Evolutionary conservation across 169 alveolate species (phyloP).

Genomic region (Plasmodium blacklocki): DNA sequence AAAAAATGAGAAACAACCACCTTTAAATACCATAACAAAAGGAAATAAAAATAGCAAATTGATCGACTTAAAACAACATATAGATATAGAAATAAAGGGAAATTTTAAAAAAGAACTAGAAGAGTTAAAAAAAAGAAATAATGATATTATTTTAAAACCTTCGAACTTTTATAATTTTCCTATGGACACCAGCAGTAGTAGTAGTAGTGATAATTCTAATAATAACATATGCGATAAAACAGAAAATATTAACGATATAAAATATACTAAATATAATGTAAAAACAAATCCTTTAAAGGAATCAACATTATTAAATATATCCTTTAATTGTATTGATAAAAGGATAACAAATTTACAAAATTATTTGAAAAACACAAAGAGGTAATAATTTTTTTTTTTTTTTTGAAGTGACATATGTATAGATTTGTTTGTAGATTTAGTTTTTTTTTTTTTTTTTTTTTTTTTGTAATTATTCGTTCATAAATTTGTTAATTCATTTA

Average conservation of each 20-base stretch:
- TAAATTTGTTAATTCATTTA: no score
- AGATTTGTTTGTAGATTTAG: no score
- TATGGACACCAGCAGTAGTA: conserved; percentile 43
- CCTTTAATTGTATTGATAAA: conserved; percentile 63
- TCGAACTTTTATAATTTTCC: conserved; percentile 11
- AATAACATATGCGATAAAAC: not conserved
- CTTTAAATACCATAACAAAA: no score
- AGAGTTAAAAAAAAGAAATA: conserved; percentile 49
- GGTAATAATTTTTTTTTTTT: conserved; percentile 3
- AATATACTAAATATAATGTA: not conserved
- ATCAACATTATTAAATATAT: conserved; percentile 15
- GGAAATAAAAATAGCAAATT: not conserved
- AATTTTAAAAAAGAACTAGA: conserved; percentile 54
- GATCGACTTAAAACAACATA: conserved; percentile 5
- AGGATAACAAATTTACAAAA: conserved; percentile 51
- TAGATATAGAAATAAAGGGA: conserved; percentile 25
- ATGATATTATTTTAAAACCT: conserved; percentile 28
- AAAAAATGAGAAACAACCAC: no score
- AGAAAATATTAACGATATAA: not conserved
- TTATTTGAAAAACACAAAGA: conserved; percentile 54
- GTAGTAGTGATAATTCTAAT: conserved; percentile 10
- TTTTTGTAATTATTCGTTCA: no score
- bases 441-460: no score
- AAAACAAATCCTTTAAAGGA: conserved; percentile 31
- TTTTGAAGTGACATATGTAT: not conserved